Base-by-base conservation (phyloP, 1,284 basidiomycete genomes). In the Tilletia caries region DNA sequence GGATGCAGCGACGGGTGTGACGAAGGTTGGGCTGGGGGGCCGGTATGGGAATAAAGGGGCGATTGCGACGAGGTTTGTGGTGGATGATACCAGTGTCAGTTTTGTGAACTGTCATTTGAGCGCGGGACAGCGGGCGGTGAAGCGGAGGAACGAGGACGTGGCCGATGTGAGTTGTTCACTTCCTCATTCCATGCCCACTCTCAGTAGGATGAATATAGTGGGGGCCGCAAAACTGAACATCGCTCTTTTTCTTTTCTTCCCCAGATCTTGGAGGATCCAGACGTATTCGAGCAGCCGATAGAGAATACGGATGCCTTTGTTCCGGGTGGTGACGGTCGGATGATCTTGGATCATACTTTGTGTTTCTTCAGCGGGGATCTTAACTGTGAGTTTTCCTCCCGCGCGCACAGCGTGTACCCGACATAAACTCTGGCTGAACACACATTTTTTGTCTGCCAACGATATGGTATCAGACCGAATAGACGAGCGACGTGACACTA, bases 21-120 rank as follows among this genome's bases (percentile, higher is more conserved):
- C 97, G 73, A 98, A 98, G 85, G 86, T 92, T 27, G 95, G 95
- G 0, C 91, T 98, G 87, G 91, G 91, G 0, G 92, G 93, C 4
- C 86, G 90, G 71, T 97, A 95, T 82, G 95, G 95, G 1, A 98
- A 98, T 84, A 98, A 98, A 90, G 95, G 95, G 18, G 94, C 91
- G 0, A 94, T 98, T 70, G 88, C 96, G 20, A 88, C 92, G 1
- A 89, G 95, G n/a, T 88, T 97, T 71, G 88, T 93, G 10, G 86
- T 98, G 44, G 92, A 94, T 74, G 93, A 98, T 72, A 81, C 84
- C 15, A 76, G 70, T 0, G 84, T 98, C 32, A 97, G 93, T 81
- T 91, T 97, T 79, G 89, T 97, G 85, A 98, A 98, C 84, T 93
- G 92, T 75, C 95, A 98, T 86, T 87, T 98, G 66, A 95, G 95